A percentile compares a stretch with the other conserved stretches of the same genome.
Evolutionary conservation across 257 asterid genomes (phyloP).

Genomic region (Solanum chaucha): DNA sequence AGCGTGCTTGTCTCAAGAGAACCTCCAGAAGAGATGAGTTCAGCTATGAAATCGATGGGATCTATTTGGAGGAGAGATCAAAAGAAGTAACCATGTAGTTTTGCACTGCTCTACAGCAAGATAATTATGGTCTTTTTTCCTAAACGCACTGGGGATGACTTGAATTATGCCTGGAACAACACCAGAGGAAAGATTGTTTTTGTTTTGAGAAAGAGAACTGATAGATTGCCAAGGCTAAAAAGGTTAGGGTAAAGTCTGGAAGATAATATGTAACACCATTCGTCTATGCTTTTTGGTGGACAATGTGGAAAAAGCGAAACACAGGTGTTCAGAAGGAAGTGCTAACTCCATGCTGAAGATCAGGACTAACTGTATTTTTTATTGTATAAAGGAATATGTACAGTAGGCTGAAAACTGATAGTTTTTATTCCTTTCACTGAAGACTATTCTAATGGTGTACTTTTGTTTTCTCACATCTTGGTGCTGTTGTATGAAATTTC

Average conservation of each 20-base stretch:
- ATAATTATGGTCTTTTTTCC: not conserved
- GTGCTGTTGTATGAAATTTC: not conserved
- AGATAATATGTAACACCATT: not conserved
- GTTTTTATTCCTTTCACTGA: not conserved
- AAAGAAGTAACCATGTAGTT: not conserved
- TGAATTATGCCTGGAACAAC: not conserved
- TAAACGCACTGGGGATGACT: not conserved
- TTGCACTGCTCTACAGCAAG: not conserved
- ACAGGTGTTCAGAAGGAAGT: not conserved
- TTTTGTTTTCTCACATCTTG: not conserved
- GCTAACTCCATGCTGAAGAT: not conserved
- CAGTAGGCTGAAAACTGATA: not conserved
- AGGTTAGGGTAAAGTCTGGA: not conserved
- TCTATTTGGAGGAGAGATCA: not conserved
- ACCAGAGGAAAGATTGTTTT: not conserved
- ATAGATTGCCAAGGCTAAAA: not conserved
- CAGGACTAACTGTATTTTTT: not conserved
- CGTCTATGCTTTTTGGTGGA: not conserved
- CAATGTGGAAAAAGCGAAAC: not conserved
- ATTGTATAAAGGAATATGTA: not conserved
- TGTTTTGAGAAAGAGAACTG: not conserved
- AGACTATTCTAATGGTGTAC: not conserved
- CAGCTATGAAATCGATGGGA: not conserved
- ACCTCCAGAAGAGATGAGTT: not conserved
- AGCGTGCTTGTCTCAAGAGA: not conserved